phyloP scores from a whole-genome alignment of 2,329 filamentous ascomycete genomes.

The Botrytis porri region DNA sequence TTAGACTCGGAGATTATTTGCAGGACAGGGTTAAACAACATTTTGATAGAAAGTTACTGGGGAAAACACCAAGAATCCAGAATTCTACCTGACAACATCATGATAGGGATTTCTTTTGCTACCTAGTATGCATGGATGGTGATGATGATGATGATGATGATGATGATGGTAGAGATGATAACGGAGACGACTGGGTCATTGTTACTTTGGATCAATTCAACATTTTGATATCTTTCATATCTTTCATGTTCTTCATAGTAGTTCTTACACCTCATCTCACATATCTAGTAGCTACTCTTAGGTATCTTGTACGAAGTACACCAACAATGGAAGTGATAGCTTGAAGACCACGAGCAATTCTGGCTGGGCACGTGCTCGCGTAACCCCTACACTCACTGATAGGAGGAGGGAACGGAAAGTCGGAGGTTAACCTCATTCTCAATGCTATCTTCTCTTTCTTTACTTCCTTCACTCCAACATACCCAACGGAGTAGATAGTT shows the following conservation, averaged over 20 bases:
- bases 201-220: not conserved
- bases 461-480: not conserved
- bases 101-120: not conserved
- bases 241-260: no score
- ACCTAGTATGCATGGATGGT: not conserved
- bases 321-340: not conserved
- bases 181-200: not conserved
- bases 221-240: not conserved
- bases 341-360: not conserved
- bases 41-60: not conserved
- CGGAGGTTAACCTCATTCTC: not conserved
- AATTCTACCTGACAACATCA: not conserved
- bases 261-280: not conserved
- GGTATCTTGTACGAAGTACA: not conserved
- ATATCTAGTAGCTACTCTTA: not conserved
- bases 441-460: not conserved
- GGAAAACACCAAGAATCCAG: not conserved
- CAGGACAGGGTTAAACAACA: not conserved
- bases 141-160: no score
- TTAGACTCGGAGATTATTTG: not conserved
- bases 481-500: not conserved
- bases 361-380: not conserved
- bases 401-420: not conserved
- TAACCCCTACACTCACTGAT: not conserved
- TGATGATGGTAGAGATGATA: not conserved